These are phyloP conservation scores for Sclerotinia nivalis DNA, from an alignment of 2,329 filamentous ascomycete genomes.

Conservation along the genomic window DNA sequence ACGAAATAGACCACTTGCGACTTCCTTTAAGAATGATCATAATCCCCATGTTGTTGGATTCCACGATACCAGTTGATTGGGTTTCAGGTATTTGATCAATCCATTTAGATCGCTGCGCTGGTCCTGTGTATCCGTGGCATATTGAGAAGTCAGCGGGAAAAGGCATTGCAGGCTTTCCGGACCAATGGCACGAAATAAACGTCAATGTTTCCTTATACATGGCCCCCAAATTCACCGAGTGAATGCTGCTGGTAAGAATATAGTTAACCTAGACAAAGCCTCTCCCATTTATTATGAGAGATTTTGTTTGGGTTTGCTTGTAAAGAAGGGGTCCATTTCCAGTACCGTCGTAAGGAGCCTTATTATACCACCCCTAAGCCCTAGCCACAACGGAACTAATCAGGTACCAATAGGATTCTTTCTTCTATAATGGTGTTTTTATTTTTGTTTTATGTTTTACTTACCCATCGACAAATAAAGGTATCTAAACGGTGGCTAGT, in stretches of 20 bases:
- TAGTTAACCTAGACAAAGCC: not conserved
- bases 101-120: not conserved
- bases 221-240: not conserved
- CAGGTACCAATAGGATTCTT: not conserved
- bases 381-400: not conserved
- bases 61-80: not conserved
- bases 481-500: not conserved
- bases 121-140: not conserved
- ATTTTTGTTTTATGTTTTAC: not conserved
- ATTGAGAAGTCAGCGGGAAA: not conserved
- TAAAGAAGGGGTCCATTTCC: not conserved
- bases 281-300: not conserved
- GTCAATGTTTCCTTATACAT: not conserved
- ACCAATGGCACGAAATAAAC: not conserved
- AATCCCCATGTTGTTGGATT: not conserved
- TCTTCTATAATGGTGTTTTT: not conserved
- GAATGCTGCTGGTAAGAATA: not conserved
- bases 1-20: not conserved
- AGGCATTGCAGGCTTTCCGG: not conserved
- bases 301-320: not conserved
- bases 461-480: not conserved
- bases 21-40: conserved; percentile 13
- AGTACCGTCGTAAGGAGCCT: not conserved
- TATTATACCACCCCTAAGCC: conserved; percentile 16
- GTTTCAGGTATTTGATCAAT: not conserved